Evolutionary conservation across 305 asterid species (phyloP), one percentile per base, ranked within the genome.

Genomic region (Vinca major): DNA sequence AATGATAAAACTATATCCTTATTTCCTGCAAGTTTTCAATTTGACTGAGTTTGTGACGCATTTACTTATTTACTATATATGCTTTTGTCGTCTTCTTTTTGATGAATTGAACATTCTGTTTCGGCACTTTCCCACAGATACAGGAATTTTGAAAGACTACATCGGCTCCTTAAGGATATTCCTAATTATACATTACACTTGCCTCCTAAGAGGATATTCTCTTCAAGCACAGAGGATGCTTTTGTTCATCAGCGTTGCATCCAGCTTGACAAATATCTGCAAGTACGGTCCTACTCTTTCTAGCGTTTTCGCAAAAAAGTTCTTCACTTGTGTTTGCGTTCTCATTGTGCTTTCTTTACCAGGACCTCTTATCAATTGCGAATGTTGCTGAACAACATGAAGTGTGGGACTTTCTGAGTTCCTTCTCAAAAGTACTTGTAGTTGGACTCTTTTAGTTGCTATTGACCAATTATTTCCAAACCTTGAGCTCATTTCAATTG

Each of bases 341-440:
- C 79, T 80, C 73, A 80, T 66, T 33, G 26, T 43, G 64, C 69
- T 72, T 58, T 75, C 65, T 81, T 70, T 75, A 20, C 72, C 81
- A 93, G 99, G 97, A 93, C 63, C 95, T 93, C 74, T 77, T 93
- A 78, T 85, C 97, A 78, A 93, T 93, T 80, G 95, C 99, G 50
- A 93, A 90, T 79, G 96, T 93, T 67, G 96, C 96, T 75, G 99
- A 93, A 88, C 99, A 87, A 80, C 99, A 89, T 75, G 99, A 93
- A 83, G 99, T 93, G 71, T 93, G 96, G 99, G 99, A 93, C 80
- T 93, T 93, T 85, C 85, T 93, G 75, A 87, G 97, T 76, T 88
- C 73, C 75, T 81, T 96, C 72, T 93, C 99, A 52, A 89, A 93
- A 96, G 99, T 93, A n/a, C 66, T 63, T 55, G n/a, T 37, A 45